phyloP scores from a whole-genome alignment of 192 early-diverging fungal species.

The Linnemannia elongata region DNA sequence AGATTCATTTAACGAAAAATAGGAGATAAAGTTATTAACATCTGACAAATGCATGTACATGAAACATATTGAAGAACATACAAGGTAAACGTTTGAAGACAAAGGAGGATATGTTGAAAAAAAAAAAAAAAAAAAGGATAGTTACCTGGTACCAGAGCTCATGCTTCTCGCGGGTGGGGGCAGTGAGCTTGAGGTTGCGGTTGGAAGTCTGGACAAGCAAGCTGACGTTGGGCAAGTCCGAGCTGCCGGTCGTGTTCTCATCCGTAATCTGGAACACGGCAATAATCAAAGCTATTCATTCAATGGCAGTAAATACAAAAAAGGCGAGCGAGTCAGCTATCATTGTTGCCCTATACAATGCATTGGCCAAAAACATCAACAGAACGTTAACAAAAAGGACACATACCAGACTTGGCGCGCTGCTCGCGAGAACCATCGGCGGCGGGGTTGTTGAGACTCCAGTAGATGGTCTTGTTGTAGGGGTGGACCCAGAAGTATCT shows the following conservation, averaged over 20 bases:
- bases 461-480: slow-evolving; percentile 83
- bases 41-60: neutral
- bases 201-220: slow-evolving; percentile 77
- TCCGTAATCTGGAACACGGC: slow-evolving; percentile 72
- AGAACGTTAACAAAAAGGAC: slow-evolving; percentile 19
- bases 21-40: too few relatives aligned
- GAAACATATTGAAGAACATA: neutral
- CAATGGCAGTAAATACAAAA: slow-evolving; percentile 8
- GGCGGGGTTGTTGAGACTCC: slow-evolving; percentile 76
- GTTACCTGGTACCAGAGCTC: slow-evolving; percentile 79
- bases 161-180: slow-evolving; percentile 73
- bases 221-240: slow-evolving; percentile 69
- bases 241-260: slow-evolving; percentile 49
- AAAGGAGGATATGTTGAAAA: neutral
- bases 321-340: neutral
- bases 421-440: slow-evolving; percentile 58
- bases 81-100: neutral
- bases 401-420: slow-evolving; percentile 67
- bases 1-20: neutral
- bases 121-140: neutral
- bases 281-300: slow-evolving; percentile 71
- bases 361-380: neutral
- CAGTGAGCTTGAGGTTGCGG: slow-evolving; percentile 83
- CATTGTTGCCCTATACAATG: too few relatives aligned
- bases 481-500: slow-evolving; percentile 89